phyloP scores from a whole-genome alignment of 768 basidiomycete genomes.

The Amyloporia xantha region DNA sequence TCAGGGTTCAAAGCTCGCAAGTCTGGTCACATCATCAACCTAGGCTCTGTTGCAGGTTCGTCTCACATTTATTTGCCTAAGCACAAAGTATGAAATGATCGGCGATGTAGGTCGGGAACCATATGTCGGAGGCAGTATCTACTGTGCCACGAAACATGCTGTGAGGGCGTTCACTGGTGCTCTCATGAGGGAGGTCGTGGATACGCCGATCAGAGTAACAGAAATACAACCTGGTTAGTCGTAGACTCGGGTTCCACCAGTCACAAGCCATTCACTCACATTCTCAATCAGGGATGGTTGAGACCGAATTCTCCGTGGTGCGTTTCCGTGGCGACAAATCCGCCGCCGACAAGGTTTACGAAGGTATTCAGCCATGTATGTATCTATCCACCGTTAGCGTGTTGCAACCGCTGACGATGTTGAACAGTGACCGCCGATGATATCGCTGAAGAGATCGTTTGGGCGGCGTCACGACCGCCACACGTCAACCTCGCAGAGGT shows the following conservation, averaged over 20 bases:
- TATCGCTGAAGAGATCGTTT: slow-evolving; percentile 97
- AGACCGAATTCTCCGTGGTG: slow-evolving; percentile 89
- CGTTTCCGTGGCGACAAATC: slow-evolving; percentile 81
- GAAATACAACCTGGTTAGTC: slow-evolving; percentile 86
- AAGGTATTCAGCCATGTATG: slow-evolving; percentile 81
- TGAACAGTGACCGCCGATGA: slow-evolving; percentile 69
- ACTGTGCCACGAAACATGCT: slow-evolving; percentile 86
- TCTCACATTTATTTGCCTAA: background rate
- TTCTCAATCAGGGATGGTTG: slow-evolving; percentile 59
- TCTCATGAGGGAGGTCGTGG: slow-evolving; percentile 80
- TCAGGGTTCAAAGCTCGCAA: slow-evolving; percentile 31
- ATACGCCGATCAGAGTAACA: slow-evolving; percentile 88
- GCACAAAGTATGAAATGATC: too few species aligned
- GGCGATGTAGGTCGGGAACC: slow-evolving; percentile 31
- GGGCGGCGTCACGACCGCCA: slow-evolving; percentile 86
- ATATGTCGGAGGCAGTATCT: slow-evolving; percentile 88
- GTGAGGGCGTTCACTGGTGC: slow-evolving; percentile 83
- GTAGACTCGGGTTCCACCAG: background rate
- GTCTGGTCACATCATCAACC: slow-evolving; percentile 86
- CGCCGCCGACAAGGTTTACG: slow-evolving; percentile 86
- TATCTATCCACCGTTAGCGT: slow-evolving; percentile 10
- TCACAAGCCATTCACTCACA: background rate
- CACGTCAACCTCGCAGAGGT: slow-evolving; percentile 90
- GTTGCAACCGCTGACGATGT: background rate
- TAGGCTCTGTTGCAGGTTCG: slow-evolving; percentile 80